Base-by-base conservation (phyloP, 2,329 filamentous ascomycete species). In the Metarhizium robertsii region DNA sequence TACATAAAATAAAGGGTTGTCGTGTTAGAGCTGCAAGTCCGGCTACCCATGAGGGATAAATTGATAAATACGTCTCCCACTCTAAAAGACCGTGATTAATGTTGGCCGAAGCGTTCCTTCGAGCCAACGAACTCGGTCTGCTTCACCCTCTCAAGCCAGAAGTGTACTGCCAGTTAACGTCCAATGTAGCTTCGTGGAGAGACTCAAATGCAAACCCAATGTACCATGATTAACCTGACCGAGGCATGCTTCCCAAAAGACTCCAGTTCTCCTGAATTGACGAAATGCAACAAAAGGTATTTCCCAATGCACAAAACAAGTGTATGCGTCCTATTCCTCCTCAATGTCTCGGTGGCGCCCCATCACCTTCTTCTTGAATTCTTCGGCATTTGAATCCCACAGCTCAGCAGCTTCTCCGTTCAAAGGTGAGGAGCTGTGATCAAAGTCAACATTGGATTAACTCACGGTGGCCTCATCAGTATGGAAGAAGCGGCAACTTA, bases 351-450 rank as follows among this genome's bases (percentile, higher is more conserved):
- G 75, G 71, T 87, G 83, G 57, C 84, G 78, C 51, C 73, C 81
- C 60, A 80, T 64, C 38, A 87, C 83, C 74, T 86, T 86, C 61
- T 83, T 83, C 80, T 96, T 90, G 79, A 94, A 97, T 70, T 95
- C 90, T 49, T 83, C 85, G 42, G 85, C 78, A 69, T 97, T 84
- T 63, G 86, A 90, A 70, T 96, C 92, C 92, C 94, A 99, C 46
- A 99, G 79, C 70, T 96, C 89, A 16, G 95, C 94, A 34, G 94
- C 94, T 72, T 99, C 92, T 57, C 91, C 95, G 65, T 99, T 99
- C 60, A 99, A 78, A 2, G 94, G 94, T 61, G 90, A 96, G 57
- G 94, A 84, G 71, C 92, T 97, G 60, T 10, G 11, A 14, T 16
- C 20, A 48, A 48, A 30, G 56, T 53, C 62, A 48, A 2, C 45